These are phyloP conservation scores for Trichoderma semiorbis DNA, from an alignment of 2,329 filamentous ascomycete species.

Conservation along the genomic window DNA sequence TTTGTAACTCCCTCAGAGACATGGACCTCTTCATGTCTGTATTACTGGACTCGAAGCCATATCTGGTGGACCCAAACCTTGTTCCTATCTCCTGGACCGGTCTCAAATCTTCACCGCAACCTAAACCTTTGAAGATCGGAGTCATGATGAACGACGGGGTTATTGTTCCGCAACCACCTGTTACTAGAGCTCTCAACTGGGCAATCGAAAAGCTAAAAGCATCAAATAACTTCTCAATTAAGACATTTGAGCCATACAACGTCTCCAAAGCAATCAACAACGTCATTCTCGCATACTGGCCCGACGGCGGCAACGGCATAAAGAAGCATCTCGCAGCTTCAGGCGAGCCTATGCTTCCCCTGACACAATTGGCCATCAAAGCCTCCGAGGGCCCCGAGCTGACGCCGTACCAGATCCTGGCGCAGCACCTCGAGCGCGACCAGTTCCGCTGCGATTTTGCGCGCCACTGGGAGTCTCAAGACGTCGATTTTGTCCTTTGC, in stretches of 20 bases:
- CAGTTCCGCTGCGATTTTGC: neutral
- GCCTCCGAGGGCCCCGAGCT: constrained; percentile 15
- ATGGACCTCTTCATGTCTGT: constrained; percentile 34
- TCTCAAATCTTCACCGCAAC: constrained; percentile 11
- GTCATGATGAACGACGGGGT: constrained; percentile 39
- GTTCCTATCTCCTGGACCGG: constrained; percentile 34
- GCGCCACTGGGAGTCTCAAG: constrained; percentile 24
- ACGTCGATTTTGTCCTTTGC: constrained; percentile 29
- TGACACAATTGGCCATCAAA: constrained; percentile 28
- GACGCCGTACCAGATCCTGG: neutral
- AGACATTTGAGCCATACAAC: constrained; percentile 18
- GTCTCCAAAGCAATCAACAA: constrained; percentile 20
- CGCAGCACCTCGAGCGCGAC: neutral
- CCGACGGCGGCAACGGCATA: constrained; percentile 24
- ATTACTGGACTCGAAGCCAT: constrained; percentile 26
- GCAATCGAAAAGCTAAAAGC: constrained; percentile 25
- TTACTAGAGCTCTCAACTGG: constrained; percentile 35
- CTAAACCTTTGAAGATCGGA: constrained; percentile 36
- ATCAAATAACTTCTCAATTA: constrained; percentile 10
- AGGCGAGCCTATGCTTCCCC: constrained; percentile 28
- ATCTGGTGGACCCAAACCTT: constrained; percentile 30
- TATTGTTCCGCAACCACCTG: constrained; percentile 38
- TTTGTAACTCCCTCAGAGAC: constrained; percentile 32
- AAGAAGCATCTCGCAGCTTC: constrained; percentile 20
- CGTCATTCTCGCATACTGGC: constrained; percentile 24